These are phyloP conservation scores for Teratosphaeria pseudoeucalypti DNA, from an alignment of 2,329 filamentous ascomycete genomes.

Conservation along the genomic window DNA sequence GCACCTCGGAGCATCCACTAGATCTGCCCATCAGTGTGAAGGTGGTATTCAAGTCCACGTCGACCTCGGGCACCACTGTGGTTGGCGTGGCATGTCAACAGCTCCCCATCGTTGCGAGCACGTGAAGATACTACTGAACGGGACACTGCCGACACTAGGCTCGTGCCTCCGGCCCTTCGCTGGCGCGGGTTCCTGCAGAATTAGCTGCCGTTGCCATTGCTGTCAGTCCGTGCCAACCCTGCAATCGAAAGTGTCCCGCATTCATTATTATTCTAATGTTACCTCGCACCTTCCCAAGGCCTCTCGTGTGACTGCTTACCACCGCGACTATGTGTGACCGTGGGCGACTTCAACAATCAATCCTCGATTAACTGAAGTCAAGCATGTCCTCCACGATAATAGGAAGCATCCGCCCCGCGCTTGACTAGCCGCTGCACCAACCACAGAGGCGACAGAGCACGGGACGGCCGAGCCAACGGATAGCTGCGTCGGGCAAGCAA, in stretches of 20 bases:
- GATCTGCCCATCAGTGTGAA: not conserved
- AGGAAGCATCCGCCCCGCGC: not conserved
- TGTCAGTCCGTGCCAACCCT: not conserved
- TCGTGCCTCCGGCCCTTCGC: not conserved
- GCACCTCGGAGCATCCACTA: not conserved
- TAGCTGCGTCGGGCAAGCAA: not conserved
- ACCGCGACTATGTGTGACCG: not conserved
- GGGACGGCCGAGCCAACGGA: not conserved
- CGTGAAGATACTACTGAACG: not conserved
- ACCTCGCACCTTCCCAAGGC: not conserved
- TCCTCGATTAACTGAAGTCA: not conserved
- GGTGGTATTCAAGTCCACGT: not conserved
- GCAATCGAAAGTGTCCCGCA: not conserved
- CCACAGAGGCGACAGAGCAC: not conserved
- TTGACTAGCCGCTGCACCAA: not conserved
- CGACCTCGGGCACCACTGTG: not conserved
- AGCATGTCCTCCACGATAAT: not conserved
- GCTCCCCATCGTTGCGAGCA: not conserved
- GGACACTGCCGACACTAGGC: not conserved
- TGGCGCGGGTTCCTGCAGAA: not conserved
- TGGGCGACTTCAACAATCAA: not conserved
- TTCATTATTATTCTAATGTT: not conserved
- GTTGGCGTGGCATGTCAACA: not conserved
- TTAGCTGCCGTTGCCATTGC: not conserved
- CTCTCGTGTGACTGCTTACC: not conserved